Conservation (phyloP, 2,329 filamentous ascomycete species). For the Hypocreales sp. region DNA sequence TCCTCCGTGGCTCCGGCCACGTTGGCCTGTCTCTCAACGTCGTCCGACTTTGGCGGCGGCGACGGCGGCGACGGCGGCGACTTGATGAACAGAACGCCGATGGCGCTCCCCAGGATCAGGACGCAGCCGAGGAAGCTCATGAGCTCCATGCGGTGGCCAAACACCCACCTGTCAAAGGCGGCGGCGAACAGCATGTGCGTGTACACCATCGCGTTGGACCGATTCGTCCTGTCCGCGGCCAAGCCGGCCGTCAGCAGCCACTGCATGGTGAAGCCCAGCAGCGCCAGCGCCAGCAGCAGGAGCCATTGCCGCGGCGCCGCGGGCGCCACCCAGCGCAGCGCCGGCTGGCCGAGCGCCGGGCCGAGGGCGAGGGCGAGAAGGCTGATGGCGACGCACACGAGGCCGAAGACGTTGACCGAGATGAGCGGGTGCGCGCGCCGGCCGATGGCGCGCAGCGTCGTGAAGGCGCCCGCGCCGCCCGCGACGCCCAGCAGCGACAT, state of each 20-base stretch:
- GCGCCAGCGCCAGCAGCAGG: conserved; percentile 51
- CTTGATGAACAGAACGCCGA: conserved; percentile 33
- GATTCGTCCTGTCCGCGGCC: conserved; percentile 49
- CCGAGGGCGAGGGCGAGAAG: conserved; percentile 39
- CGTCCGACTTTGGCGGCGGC: conserved; percentile 12
- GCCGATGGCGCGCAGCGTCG: conserved; percentile 65
- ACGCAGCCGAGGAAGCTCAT: conserved; percentile 33
- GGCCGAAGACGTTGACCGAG: conserved; percentile 70
- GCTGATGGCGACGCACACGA: conserved; percentile 54
- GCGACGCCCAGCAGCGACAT: conserved; percentile 63
- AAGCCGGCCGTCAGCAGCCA: conserved; percentile 70
- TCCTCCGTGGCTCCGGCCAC: conserved; percentile 17
- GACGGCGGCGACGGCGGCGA: conserved; percentile 14
- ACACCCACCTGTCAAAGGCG: conserved; percentile 34
- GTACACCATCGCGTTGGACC: conserved; percentile 42
- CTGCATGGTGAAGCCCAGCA: conserved; percentile 72
- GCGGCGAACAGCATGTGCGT: conserved; percentile 42
- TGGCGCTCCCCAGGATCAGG: conserved; percentile 35
- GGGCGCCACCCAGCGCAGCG: conserved; percentile 26
- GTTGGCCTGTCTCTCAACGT: conserved; percentile 18
- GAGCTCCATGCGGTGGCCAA: conserved; percentile 33
- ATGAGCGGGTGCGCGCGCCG: conserved; percentile 68
- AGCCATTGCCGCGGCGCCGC: conserved; percentile 40
- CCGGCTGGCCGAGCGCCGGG: conserved; percentile 29
- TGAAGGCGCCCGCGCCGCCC: conserved; percentile 60